Percentiles rank a stretch among this genome's conserved stretches.
These are phyloP conservation scores for Bryoglossum gracile DNA, from an alignment of 495 filamentous ascomycete genomes.

Conservation along the genomic window DNA sequence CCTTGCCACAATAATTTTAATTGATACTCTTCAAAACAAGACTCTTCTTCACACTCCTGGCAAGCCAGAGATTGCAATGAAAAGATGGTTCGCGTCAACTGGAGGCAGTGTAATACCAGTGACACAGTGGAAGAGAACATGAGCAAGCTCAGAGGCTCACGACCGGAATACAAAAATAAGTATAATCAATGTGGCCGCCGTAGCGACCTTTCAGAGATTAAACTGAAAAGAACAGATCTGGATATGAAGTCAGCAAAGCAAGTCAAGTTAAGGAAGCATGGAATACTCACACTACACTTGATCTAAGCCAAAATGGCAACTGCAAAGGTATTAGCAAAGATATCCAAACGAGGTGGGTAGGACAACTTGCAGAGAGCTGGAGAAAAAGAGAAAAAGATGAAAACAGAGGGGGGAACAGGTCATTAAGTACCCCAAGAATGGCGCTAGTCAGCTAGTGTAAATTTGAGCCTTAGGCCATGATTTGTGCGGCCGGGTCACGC, in stretches of 20 bases:
- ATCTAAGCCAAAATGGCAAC: conserved; percentile 16
- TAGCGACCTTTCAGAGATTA: conserved; percentile 69
- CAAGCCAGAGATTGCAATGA: conserved; percentile 46
- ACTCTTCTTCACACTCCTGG: conserved; percentile 56
- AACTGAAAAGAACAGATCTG: conserved; percentile 97
- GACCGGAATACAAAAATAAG: conserved; percentile 61
- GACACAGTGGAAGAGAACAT: conserved; percentile 69
- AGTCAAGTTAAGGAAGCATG: background rate
- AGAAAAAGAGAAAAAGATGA: conserved; percentile 6
- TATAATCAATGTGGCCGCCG: conserved; percentile 74
- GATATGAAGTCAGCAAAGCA: background rate
- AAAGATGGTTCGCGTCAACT: conserved; percentile 67
- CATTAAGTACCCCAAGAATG: too few species aligned
- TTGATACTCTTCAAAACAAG: background rate
- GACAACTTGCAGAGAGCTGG: background rate
- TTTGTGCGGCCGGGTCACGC: too few species aligned
- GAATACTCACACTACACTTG: conserved; percentile 13
- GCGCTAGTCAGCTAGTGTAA: too few species aligned
- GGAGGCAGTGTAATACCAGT: conserved; percentile 83
- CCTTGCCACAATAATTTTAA: too few species aligned
- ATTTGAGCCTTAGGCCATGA: too few species aligned
- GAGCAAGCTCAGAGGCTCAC: conserved; percentile 74
- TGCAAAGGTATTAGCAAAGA: background rate
- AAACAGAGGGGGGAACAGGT: conserved; percentile 24
- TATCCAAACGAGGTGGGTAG: background rate